Evolutionary conservation across 2,329 filamentous ascomycete species (phyloP).

Genomic region (Alternaria conjuncta): DNA sequence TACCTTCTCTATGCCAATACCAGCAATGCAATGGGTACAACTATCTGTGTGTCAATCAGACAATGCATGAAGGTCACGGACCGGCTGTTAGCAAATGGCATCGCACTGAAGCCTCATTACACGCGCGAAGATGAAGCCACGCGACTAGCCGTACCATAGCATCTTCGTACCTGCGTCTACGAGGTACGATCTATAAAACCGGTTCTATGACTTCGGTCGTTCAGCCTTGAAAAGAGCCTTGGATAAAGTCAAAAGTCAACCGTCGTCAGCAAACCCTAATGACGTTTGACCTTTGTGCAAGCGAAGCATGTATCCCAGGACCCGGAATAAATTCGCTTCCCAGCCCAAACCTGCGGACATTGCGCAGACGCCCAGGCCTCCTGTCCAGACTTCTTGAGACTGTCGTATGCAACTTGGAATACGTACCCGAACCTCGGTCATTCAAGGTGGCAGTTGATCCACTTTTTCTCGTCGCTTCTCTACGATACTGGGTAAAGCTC

Average conservation of each 20-base stretch:
- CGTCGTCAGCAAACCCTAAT: constrained; percentile 17
- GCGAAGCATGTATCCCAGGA: constrained; percentile 22
- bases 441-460: not conserved
- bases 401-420: constrained; percentile 1
- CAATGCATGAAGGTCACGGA: constrained; percentile 23
- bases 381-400: not conserved
- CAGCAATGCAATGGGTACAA: constrained; percentile 15
- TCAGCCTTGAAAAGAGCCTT: constrained; percentile 2
- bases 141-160: not conserved
- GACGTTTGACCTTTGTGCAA: constrained; percentile 26
- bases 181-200: not conserved
- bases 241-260: constrained; percentile 23
- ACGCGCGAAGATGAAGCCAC: constrained; percentile 17
- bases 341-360: constrained; percentile 3
- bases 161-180: not conserved
- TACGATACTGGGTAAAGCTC: not conserved
- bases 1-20: constrained; percentile 9
- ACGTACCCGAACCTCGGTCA: constrained; percentile 5
- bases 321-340: not conserved
- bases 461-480: constrained; percentile 3
- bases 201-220: constrained; percentile 9
- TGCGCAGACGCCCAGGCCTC: constrained; percentile 8
- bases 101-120: constrained; percentile 18
- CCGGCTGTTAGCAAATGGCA: constrained; percentile 25
- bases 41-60: constrained; percentile 18